Base-by-base conservation (phyloP, 805 yeast genomes). In the Nakazawaea wyomingensis region DNA sequence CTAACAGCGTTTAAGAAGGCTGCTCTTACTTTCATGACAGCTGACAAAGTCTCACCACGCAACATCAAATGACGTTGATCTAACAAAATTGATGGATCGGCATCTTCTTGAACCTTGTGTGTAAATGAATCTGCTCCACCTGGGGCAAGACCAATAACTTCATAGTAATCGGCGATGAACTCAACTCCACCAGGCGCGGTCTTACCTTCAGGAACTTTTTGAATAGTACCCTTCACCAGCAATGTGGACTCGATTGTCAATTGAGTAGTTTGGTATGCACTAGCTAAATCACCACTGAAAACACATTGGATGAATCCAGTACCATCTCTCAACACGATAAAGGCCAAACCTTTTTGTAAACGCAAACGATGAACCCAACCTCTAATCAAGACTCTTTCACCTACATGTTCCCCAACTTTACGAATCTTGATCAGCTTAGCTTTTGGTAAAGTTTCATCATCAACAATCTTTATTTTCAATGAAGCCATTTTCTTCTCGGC, bases 321-420 rank as follows among this genome's bases (percentile, higher is more conserved):
- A 54, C 99, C 99, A 62, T 93, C 99, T 71, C 99, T 83, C 57
- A 93, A 70, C 33, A 95, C 93, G 46, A 95, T 61, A 62, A 93
- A 93, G 14, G 85, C 93, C 37, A 88, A 76, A 36, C 95, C 96
- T 71, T 95, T 93, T 66, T 93, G 98, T 34, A 79, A 54, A 65
- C 99, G 82, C 55, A 95, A 72, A 62, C 99, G 83, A 65, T 93
- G 99, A 48, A 93, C 74, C 99, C 99, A 93, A 49, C 99, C 99
- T 51, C 80, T 80, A 34, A 91, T 82, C 44, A 72, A 61, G 42
- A 88, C 88, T 64, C 99, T 80, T 49, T 69, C 53, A 45, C 80
- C 93, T 33, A 88, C 72, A 55, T 65, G 56, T 5, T 67, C 72
- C 45, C 73, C 72, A 40, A 82, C 63, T 8, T 72, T 53, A 48